phyloP scores from a whole-genome alignment of 2,329 filamentous ascomycete species.

The Fusarium metavorans region DNA sequence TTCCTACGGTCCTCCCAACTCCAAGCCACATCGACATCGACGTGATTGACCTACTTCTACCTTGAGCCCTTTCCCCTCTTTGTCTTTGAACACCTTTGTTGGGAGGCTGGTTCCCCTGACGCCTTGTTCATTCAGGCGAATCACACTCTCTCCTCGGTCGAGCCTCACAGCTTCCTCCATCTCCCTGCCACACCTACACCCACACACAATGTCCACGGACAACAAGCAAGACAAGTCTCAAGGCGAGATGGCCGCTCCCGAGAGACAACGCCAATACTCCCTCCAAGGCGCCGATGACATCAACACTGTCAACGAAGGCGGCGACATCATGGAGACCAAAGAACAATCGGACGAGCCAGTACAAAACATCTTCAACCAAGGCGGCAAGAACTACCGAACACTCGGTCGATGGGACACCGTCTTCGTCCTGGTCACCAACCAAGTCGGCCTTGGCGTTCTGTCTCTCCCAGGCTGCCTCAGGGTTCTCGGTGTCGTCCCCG shows the following conservation, averaged over 20 bases:
- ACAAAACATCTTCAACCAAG: slow-evolving; percentile 44
- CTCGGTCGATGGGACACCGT: slow-evolving; percentile 44
- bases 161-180: neutral
- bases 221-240: slow-evolving; percentile 27
- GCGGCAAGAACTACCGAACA: slow-evolving; percentile 46
- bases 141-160: neutral
- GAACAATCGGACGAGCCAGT: slow-evolving; percentile 33
- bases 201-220: slow-evolving; percentile 10
- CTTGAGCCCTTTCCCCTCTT: neutral
- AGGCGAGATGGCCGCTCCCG: slow-evolving; percentile 21
- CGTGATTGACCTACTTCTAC: neutral
- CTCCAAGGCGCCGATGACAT: slow-evolving; percentile 29
- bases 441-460: slow-evolving; percentile 58
- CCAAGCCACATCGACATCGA: neutral
- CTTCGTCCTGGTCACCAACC: slow-evolving; percentile 46
- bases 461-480: slow-evolving; percentile 78
- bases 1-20: slow-evolving; percentile 18
- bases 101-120: neutral
- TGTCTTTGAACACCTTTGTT: neutral
- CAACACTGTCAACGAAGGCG: slow-evolving; percentile 19
- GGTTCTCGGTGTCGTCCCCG: slow-evolving; percentile 73
- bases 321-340: slow-evolving; percentile 23
- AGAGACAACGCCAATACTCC: slow-evolving; percentile 9
- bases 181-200: neutral
- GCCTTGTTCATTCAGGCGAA: neutral